These are phyloP conservation scores for Eimeria necatrix DNA, from an alignment of 169 alveolate genomes.

Conservation along the genomic window DNA sequence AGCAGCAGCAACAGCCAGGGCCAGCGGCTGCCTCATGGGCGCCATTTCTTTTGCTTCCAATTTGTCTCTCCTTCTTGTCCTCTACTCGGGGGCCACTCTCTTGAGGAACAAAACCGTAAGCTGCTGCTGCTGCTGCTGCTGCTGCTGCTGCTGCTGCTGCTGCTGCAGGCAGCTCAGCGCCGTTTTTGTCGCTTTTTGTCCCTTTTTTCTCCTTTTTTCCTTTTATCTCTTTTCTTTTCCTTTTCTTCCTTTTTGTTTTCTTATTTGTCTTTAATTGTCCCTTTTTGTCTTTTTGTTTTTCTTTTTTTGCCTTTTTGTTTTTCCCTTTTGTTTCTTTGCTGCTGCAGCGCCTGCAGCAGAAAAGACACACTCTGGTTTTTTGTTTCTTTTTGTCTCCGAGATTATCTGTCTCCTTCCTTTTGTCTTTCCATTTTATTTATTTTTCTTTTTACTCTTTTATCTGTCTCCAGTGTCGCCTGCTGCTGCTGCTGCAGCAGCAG, in stretches of 20 bases:
- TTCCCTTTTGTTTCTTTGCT: too few relatives aligned
- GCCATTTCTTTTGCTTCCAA: slow-evolving; percentile 32
- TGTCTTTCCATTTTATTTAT: too few relatives aligned
- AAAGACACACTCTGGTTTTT: too few relatives aligned
- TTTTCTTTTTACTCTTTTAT: too few relatives aligned
- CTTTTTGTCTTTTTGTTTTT: neutral
- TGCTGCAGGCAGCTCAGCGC: neutral
- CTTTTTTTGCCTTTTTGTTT: too few relatives aligned
- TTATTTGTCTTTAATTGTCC: neutral
- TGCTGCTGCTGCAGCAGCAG: neutral
- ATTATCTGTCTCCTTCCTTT: too few relatives aligned
- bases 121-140: neutral
- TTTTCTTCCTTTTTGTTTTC: neutral
- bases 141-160: slow-evolving; percentile 26
- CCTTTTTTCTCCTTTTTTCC: neutral
- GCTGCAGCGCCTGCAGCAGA: too few relatives aligned
- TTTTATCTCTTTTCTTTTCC: too few relatives aligned
- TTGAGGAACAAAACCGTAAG: slow-evolving; percentile 43
- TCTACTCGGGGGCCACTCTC: slow-evolving; percentile 50
- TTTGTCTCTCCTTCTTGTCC: slow-evolving; percentile 52
- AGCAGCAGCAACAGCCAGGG: slow-evolving; percentile 18
- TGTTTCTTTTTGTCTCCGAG: too few relatives aligned
- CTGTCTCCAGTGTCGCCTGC: neutral
- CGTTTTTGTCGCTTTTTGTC: neutral
- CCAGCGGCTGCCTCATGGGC: slow-evolving; percentile 66